These are phyloP conservation scores for Thermoascus crustaceus DNA, from an alignment of 2,329 filamentous ascomycete species.

Conservation along the genomic window DNA sequence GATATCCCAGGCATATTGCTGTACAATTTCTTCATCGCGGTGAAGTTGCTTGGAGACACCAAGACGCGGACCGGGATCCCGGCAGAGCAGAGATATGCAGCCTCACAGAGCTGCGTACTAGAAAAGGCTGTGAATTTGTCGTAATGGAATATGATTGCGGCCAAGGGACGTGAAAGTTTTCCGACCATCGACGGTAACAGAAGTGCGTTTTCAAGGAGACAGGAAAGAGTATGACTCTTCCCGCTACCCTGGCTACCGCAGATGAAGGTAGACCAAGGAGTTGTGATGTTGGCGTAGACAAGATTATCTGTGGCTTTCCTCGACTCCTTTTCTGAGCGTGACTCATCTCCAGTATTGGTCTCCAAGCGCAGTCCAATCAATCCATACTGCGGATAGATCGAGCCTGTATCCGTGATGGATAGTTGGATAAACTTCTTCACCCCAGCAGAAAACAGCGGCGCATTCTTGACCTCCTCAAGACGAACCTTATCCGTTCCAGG, in stretches of 20 bases:
- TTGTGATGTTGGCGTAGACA: constrained; percentile 42
- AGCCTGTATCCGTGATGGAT: background rate
- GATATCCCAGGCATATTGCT: constrained; percentile 24
- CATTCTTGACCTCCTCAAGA: constrained; percentile 10
- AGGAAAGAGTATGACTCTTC: constrained; percentile 53
- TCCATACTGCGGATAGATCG: constrained; percentile 17
- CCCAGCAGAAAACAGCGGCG: constrained; percentile 11
- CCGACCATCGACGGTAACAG: constrained; percentile 29
- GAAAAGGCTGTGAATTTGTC: constrained; percentile 37
- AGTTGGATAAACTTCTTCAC: background rate
- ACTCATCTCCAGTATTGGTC: constrained; percentile 9
- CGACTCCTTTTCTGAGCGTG: background rate
- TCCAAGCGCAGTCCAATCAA: constrained; percentile 14
- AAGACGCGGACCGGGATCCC: constrained; percentile 44
- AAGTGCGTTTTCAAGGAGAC: constrained; percentile 43
- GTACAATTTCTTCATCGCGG: constrained; percentile 37
- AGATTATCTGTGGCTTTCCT: constrained; percentile 11
- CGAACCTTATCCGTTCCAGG: background rate
- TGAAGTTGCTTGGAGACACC: constrained; percentile 43
- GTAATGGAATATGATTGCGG: constrained; percentile 51
- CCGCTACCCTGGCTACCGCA: constrained; percentile 57
- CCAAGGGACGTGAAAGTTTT: constrained; percentile 39
- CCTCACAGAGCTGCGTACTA: constrained; percentile 43
- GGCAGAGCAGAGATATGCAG: constrained; percentile 44
- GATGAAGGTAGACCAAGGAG: constrained; percentile 53